Evolutionary conservation across 257 asterid genomes (phyloP), one percentile per base, ranked within the genome.

Genomic region (Salvia miltiorrhiza): DNA sequence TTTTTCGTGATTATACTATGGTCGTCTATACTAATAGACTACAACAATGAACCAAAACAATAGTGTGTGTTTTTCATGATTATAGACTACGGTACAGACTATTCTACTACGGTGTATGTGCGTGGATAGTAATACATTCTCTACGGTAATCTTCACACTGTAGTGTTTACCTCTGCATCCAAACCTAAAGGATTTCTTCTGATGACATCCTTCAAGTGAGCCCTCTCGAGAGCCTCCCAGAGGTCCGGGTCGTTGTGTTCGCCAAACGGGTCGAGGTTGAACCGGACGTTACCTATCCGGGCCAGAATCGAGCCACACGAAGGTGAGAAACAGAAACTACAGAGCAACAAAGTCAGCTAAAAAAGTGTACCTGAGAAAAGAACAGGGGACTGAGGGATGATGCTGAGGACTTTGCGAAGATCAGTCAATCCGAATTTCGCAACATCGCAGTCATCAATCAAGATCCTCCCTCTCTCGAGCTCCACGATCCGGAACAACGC

Each of bases 191-290:
- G 65, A 82, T 74, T 84, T 74, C 85, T 86, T 69, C 88, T 78
- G 81, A 92, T 83, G 67, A 83, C 89, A 73, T 86, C 90, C 77
- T 89, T 89, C 35, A 92, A 77, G 81, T 87, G 95, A 10, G 98
- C 96, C 50, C 93, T 77, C 74, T 89, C 98, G 72, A 92, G 73
- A 26, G 96, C 92, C 79, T 89, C 97, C 98, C 98, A 92, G 4
- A 92, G 86, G 77, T 85, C 95, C 5, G 86, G 78, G 71, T 92
- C 96, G 48, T 78, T 80, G 76, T 87, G 98, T 72, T 92, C 96
- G 43, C 86, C 65, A 69, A 92, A 92, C 53, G 98, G 98, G 78
- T 92, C 97, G 70, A 89, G 96, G 66, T 92, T 87, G 82, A 92
- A 92, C 37, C 96, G 86, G 52, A 92, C 83, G 59, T 73, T 87